Evolutionary conservation across 2,329 filamentous ascomycete species (phyloP).

Genomic region (Fusarium coffeatum): DNA sequence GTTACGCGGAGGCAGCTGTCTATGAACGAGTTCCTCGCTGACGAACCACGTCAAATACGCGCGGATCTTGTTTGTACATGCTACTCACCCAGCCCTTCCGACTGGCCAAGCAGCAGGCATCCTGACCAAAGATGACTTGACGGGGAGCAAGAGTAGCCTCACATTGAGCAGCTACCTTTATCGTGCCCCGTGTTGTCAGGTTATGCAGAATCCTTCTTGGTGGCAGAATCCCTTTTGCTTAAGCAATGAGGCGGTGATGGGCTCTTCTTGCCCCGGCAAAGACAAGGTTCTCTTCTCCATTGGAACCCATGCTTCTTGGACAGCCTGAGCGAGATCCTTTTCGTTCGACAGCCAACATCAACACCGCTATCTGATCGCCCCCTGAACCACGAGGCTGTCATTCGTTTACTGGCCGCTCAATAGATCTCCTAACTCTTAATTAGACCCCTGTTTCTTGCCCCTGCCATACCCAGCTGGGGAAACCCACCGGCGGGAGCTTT

Average conservation of each 20-base stretch:
- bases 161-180: slow-evolving; percentile 22
- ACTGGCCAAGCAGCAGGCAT: slow-evolving; percentile 42
- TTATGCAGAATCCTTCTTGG: slow-evolving; percentile 4
- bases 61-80: slow-evolving; percentile 32
- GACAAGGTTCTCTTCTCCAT: background rate
- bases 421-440: slow-evolving; percentile 37
- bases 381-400: slow-evolving; percentile 18
- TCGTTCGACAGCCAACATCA: slow-evolving; percentile 6
- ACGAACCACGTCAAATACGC: slow-evolving; percentile 25
- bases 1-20: slow-evolving; percentile 31
- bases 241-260: slow-evolving; percentile 24
- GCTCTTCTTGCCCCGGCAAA: slow-evolving; percentile 1
- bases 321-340: background rate
- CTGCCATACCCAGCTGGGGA: slow-evolving; percentile 33
- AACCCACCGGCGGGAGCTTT: slow-evolving; percentile 36
- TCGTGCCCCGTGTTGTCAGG: slow-evolving; percentile 15
- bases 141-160: slow-evolving; percentile 10
- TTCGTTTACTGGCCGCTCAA: slow-evolving; percentile 30
- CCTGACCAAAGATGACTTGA: slow-evolving; percentile 10
- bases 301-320: background rate
- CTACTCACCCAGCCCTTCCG: slow-evolving; percentile 35
- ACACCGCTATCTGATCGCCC: slow-evolving; percentile 20
- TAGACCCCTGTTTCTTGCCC: slow-evolving; percentile 34
- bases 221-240: slow-evolving; percentile 9
- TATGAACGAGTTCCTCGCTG: slow-evolving; percentile 18